phyloP scores from a whole-genome alignment of 495 filamentous ascomycete species.

The Chaetomidium leptoderma region DNA sequence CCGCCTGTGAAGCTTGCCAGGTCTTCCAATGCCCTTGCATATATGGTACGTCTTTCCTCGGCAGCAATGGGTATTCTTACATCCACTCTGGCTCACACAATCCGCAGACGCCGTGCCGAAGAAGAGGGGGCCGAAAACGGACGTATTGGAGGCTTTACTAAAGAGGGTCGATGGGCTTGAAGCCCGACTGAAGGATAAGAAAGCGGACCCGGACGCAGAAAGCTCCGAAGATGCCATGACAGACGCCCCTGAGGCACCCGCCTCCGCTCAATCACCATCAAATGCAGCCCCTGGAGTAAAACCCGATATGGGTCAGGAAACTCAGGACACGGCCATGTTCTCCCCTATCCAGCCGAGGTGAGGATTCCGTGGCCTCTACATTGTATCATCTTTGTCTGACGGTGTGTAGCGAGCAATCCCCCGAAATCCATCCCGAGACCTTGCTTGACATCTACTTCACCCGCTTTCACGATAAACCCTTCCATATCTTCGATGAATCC shows the following conservation, averaged over 20 bases:
- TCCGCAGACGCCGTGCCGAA: constrained; percentile 74
- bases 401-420: constrained; percentile 38
- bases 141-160: constrained; percentile 76
- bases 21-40: constrained; percentile 85
- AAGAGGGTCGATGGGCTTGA: constrained; percentile 82
- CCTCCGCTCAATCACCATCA: constrained; percentile 15
- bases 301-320: constrained; percentile 9
- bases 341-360: constrained; percentile 16
- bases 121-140: constrained; percentile 83
- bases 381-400: neutral
- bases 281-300: neutral
- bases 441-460: constrained; percentile 73
- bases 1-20: constrained; percentile 82
- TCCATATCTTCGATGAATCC: constrained; percentile 70
- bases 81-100: constrained; percentile 7
- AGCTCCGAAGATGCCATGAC: constrained; percentile 30
- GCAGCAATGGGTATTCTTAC: no score
- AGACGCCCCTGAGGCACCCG: constrained; percentile 17
- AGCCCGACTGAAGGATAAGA: constrained; percentile 67
- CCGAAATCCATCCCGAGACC: constrained; percentile 48
- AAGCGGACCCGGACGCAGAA: constrained; percentile 43
- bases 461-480: constrained; percentile 73
- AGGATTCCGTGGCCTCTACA: neutral
- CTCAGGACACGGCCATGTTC: constrained; percentile 17
- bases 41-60: constrained; percentile 59